phyloP scores from a whole-genome alignment of 441 rosid genomes.

The Eutrema salsugineum region DNA sequence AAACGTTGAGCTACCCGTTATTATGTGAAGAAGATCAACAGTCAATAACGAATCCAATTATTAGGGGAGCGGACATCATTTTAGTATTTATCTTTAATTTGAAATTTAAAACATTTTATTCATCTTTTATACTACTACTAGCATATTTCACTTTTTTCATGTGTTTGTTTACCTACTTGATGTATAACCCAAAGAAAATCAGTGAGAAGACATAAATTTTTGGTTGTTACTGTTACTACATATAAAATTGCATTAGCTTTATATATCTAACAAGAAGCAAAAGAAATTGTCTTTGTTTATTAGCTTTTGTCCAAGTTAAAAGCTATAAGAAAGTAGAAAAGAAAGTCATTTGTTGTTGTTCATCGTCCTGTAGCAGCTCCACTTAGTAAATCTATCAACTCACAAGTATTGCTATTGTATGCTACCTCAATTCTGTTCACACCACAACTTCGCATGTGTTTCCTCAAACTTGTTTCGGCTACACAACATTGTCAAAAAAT shows the following conservation, averaged over 20 bases:
- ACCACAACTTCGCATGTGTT: slow-evolving; percentile 79
- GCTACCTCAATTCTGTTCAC: slow-evolving; percentile 87
- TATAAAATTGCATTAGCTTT: background rate
- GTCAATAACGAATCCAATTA: background rate
- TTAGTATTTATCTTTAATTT: background rate
- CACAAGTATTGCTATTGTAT: slow-evolving; percentile 85
- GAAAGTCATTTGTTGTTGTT: background rate
- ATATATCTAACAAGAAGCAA: too few species aligned
- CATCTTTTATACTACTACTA: too few species aligned
- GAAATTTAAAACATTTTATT: too few species aligned
- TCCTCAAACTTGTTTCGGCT: slow-evolving; percentile 90
- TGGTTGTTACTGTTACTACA: background rate
- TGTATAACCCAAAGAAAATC: too few species aligned
- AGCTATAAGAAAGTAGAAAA: background rate
- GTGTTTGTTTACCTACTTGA: background rate
- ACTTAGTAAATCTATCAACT: slow-evolving; percentile 21
- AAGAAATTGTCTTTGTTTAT: background rate
- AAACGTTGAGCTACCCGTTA: background rate
- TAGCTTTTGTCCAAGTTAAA: background rate
- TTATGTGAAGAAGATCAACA: background rate
- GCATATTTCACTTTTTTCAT: background rate
- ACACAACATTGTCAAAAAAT: slow-evolving; percentile 41
- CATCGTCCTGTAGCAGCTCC: slow-evolving; percentile 7
- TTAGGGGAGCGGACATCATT: background rate
- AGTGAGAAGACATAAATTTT: too few species aligned